These are phyloP conservation scores for Populus hybrid DNA, from an alignment of 441 rosid genomes.

Conservation along the genomic window DNA sequence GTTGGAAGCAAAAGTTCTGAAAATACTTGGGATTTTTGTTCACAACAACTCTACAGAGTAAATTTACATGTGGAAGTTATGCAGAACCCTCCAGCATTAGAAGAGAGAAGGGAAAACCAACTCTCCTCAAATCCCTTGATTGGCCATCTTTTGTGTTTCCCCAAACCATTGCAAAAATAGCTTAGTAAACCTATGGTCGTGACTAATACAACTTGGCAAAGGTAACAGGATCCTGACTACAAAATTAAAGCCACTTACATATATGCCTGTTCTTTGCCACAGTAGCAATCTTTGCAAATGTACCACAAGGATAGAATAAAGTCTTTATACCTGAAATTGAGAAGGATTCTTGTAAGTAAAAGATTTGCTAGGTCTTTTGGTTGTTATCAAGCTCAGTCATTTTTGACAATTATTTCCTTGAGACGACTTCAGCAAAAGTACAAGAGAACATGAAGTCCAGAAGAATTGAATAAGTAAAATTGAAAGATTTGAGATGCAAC, in stretches of 20 bases:
- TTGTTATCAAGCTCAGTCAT: neutral
- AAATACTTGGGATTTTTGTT: neutral
- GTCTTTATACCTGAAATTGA: slow-evolving; percentile 66
- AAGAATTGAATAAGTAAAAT: too few relatives aligned
- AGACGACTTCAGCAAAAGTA: neutral
- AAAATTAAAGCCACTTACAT: slow-evolving; percentile 48
- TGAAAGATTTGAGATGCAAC: neutral
- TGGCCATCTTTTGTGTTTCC: neutral
- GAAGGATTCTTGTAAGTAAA: slow-evolving; percentile 10
- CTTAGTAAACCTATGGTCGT: neutral
- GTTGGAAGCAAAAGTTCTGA: neutral
- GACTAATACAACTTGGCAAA: neutral
- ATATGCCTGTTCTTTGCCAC: slow-evolving; percentile 61
- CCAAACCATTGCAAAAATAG: neutral
- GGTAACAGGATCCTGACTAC: neutral
- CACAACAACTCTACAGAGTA: neutral
- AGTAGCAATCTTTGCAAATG: slow-evolving; percentile 68
- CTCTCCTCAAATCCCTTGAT: neutral
- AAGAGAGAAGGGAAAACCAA: neutral
- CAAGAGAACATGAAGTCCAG: neutral
- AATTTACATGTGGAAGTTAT: neutral
- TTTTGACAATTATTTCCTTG: neutral
- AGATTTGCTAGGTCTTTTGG: neutral
- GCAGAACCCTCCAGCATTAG: neutral
- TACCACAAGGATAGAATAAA: slow-evolving; percentile 75